phyloP scores from a whole-genome alignment of 768 basidiomycete genomes.

The Lactarius hengduanensis region DNA sequence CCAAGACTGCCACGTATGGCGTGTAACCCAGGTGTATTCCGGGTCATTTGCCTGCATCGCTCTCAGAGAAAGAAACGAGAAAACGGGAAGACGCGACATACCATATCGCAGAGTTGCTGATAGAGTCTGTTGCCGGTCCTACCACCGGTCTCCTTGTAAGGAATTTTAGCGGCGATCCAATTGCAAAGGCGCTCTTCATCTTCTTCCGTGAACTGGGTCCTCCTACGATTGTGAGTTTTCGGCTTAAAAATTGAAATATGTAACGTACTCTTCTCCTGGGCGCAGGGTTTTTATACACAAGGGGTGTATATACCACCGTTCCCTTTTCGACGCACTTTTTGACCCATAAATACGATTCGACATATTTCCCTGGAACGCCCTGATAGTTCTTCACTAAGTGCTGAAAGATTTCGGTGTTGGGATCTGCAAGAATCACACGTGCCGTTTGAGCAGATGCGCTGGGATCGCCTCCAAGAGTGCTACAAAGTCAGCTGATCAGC shows the following conservation, averaged over 20 bases:
- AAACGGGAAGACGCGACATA: slow-evolving; percentile 33
- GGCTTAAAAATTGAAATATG: background rate
- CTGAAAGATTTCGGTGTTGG: slow-evolving; percentile 72
- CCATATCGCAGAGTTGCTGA: slow-evolving; percentile 76
- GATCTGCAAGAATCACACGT: slow-evolving; percentile 76
- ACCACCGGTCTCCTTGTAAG: slow-evolving; percentile 79
- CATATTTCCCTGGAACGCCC: slow-evolving; percentile 65
- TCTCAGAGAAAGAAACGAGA: background rate
- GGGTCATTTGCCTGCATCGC: slow-evolving; percentile 55
- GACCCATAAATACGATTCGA: slow-evolving; percentile 82
- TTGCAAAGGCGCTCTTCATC: slow-evolving; percentile 72
- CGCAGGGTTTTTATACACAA: slow-evolving; percentile 84
- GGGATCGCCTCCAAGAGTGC: slow-evolving; percentile 80
- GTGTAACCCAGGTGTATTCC: slow-evolving; percentile 74
- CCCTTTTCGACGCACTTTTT: slow-evolving; percentile 78
- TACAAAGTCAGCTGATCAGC: slow-evolving; percentile 33
- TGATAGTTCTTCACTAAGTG: slow-evolving; percentile 73
- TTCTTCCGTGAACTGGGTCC: slow-evolving; percentile 73
- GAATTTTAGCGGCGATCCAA: slow-evolving; percentile 83
- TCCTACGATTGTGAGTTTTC: slow-evolving; percentile 41
- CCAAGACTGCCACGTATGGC: slow-evolving; percentile 91
- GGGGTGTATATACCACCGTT: slow-evolving; percentile 62
- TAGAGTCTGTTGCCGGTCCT: slow-evolving; percentile 81
- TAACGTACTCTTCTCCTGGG: slow-evolving; percentile 73
- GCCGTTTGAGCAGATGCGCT: slow-evolving; percentile 68